These are phyloP conservation scores for Penicillium paneum DNA, from an alignment of 2,329 filamentous ascomycete genomes.

Conservation along the genomic window DNA sequence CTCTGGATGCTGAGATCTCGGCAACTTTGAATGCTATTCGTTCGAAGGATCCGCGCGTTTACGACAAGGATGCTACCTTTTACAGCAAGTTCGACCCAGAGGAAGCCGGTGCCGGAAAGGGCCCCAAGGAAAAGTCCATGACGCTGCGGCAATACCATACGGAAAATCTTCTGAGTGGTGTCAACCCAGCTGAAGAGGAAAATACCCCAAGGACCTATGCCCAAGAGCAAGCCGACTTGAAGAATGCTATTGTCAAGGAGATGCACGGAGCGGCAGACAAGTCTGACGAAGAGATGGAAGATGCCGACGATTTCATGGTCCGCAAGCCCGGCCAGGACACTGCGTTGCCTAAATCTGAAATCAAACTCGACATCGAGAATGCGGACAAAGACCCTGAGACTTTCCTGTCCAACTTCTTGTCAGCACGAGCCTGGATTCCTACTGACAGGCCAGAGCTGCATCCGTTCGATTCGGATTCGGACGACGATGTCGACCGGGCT, in stretches of 20 bases:
- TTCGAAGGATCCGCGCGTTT: slow-evolving; percentile 86
- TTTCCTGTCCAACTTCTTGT: slow-evolving; percentile 93
- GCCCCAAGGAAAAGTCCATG: slow-evolving; percentile 77
- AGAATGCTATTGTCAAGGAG: slow-evolving; percentile 72
- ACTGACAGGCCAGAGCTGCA: slow-evolving; percentile 65
- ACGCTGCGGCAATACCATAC: slow-evolving; percentile 87
- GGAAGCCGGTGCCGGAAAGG: slow-evolving; percentile 39
- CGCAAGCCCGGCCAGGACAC: slow-evolving; percentile 57
- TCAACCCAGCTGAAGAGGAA: slow-evolving; percentile 56
- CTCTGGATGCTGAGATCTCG: slow-evolving; percentile 80
- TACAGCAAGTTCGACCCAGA: slow-evolving; percentile 63
- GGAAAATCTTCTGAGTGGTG: slow-evolving; percentile 76
- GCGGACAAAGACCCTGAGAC: slow-evolving; percentile 88
- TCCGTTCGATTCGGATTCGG: slow-evolving; percentile 89
- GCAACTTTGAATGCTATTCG: slow-evolving; percentile 84
- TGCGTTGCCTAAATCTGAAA: slow-evolving; percentile 41
- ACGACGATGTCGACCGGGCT: slow-evolving; percentile 68
- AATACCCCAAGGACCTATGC: slow-evolving; percentile 67
- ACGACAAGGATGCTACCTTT: slow-evolving; percentile 76
- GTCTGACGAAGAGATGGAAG: slow-evolving; percentile 50
- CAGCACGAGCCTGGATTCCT: slow-evolving; percentile 84
- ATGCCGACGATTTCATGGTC: slow-evolving; percentile 73
- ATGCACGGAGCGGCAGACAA: slow-evolving; percentile 65
- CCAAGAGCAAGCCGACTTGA: slow-evolving; percentile 82
- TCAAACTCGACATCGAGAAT: slow-evolving; percentile 65